These are phyloP conservation scores for Ottelia alismoides DNA, from an alignment of 106 monocot genomes.

Conservation along the genomic window DNA sequence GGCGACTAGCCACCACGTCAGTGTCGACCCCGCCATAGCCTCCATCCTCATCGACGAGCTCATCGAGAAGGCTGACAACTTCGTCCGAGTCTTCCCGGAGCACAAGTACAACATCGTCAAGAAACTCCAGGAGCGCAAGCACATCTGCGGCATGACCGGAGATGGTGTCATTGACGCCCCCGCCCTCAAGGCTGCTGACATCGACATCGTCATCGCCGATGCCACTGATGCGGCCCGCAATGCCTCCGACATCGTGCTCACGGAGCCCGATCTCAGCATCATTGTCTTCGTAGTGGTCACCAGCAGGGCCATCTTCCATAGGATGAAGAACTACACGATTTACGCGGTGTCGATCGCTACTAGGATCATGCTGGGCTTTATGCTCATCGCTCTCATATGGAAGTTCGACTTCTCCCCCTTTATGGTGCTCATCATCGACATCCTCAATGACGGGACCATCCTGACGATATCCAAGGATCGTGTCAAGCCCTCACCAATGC, in stretches of 20 bases:
- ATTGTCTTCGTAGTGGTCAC: not conserved
- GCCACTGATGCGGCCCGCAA: not conserved
- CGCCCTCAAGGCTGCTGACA: not conserved
- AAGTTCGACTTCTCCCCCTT: not conserved
- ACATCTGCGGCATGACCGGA: not conserved
- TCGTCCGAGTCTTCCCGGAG: not conserved
- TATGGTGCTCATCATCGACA: not conserved
- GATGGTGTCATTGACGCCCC: not conserved
- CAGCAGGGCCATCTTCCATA: not conserved
- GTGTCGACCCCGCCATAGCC: not conserved
- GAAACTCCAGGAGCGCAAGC: not conserved
- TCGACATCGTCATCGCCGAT: not conserved
- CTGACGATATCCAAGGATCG: not conserved
- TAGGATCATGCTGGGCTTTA: not conserved
- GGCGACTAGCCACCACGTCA: not conserved
- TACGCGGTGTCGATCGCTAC: not conserved
- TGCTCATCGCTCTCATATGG: not conserved
- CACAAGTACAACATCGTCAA: not conserved
- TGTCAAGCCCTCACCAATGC: not conserved
- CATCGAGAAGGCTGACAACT: not conserved
- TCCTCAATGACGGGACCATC: not conserved
- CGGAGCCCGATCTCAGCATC: not conserved
- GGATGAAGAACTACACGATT: not conserved
- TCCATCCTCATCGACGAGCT: not conserved
- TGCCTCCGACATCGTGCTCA: not conserved